Conservation (phyloP, 192 early-diverging fungal species). For the Backusella australiensis region DNA sequence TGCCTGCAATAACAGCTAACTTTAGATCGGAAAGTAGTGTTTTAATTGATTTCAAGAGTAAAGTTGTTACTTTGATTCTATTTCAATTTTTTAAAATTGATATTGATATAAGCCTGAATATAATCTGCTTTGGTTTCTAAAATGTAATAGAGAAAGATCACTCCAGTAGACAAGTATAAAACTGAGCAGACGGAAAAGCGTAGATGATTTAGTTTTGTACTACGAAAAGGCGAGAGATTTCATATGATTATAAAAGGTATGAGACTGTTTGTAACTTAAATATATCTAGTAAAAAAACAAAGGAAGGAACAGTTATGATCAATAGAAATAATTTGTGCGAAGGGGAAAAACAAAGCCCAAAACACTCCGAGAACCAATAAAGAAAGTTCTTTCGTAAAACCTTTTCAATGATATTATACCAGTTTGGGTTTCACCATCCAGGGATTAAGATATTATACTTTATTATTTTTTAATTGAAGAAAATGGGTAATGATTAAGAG, state of each 20-base stretch:
- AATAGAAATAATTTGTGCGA: neutral
- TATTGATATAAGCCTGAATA: too few species aligned
- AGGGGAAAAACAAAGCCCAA: neutral
- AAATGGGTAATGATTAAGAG: neutral
- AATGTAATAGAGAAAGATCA: too few species aligned
- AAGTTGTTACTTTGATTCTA: too few species aligned
- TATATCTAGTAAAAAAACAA: too few species aligned
- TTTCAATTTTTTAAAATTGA: too few species aligned
- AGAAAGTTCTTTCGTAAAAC: neutral
- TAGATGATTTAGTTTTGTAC: neutral
- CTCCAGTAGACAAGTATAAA: too few species aligned
- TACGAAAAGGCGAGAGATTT: neutral
- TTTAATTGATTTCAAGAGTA: too few species aligned
- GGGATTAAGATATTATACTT: neutral
- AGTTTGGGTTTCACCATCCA: neutral
- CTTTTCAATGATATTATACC: neutral
- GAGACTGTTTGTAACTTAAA: too few species aligned
- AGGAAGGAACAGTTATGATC: neutral
- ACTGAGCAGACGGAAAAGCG: too few species aligned
- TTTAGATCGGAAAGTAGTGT: too few species aligned
- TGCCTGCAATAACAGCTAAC: too few species aligned
- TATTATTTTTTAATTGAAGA: neutral
- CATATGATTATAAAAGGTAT: neutral
- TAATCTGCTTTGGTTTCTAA: too few species aligned
- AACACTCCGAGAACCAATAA: neutral